Conservation (phyloP, 1,284 basidiomycete species). For the Melanopsichium pennsylvanicum region DNA sequence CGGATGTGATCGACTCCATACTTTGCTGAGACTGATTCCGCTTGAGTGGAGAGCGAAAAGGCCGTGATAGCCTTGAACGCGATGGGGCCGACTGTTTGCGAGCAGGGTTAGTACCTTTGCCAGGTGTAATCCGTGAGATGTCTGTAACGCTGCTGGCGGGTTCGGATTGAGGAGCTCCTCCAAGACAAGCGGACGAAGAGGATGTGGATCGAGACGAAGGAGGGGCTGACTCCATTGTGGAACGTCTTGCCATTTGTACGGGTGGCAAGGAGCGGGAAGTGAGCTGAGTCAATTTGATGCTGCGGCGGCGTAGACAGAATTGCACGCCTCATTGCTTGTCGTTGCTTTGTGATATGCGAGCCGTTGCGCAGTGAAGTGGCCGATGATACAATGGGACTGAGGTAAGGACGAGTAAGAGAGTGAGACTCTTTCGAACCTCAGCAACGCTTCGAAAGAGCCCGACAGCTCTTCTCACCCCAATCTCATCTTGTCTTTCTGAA, state of each 20-base stretch:
- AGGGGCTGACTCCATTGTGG: slow-evolving; percentile 8
- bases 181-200: slow-evolving; percentile 2
- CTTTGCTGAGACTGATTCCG: not conserved
- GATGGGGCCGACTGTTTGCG: not conserved
- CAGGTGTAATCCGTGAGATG: not conserved
- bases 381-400: no score
- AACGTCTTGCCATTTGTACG: no score
- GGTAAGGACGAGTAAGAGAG: no score
- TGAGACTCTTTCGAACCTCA: no score
- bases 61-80: slow-evolving; percentile 5
- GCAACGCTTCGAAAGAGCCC: no score
- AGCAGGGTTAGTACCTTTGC: not conserved
- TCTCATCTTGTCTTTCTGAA: no score
- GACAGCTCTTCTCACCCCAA: no score
- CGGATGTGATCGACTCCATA: not conserved
- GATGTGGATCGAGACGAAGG: slow-evolving; percentile 14
- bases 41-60: slow-evolving; percentile 28
- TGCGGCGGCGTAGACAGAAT: not conserved
- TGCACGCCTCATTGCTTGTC: no score
- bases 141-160: slow-evolving; percentile 10
- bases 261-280: not conserved
- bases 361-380: no score
- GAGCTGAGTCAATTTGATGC: not conserved
- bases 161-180: not conserved
- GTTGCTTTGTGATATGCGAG: no score